A percentile compares a stretch with the other conserved stretches of the same genome.
Evolutionary conservation across 441 rosid genomes (phyloP).

Genomic region (Arabidopsis lyrata): DNA sequence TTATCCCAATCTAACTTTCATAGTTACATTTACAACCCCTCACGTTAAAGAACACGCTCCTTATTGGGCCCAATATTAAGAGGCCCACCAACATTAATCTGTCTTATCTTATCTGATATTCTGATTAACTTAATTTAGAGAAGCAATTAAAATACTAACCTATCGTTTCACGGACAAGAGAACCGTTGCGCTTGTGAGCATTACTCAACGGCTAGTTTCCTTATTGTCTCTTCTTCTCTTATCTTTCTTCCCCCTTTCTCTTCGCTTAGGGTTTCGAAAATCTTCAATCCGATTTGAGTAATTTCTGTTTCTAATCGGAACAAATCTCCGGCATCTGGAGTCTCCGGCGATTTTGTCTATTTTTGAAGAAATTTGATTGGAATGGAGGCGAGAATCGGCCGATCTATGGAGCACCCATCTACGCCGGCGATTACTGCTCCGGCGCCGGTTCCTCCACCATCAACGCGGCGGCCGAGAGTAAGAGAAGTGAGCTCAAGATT

Average conservation of each 20-base stretch:
- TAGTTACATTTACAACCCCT: background rate
- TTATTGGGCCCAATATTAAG: constrained; percentile 21
- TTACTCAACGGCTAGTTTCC: constrained; percentile 24
- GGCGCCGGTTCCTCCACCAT: constrained; percentile 53
- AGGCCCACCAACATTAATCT: constrained; percentile 28
- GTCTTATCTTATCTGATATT: background rate
- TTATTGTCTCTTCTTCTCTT: constrained; percentile 20
- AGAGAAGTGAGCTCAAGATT: constrained; percentile 87
- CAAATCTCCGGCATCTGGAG: background rate
- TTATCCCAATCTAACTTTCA: background rate
- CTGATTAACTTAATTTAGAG: background rate
- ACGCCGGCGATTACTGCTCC: constrained; percentile 28
- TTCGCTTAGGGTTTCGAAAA: background rate
- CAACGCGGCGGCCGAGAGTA: constrained; percentile 73
- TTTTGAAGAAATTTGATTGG: constrained; percentile 8
- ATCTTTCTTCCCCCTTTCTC: constrained; percentile 1
- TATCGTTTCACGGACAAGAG: constrained; percentile 32
- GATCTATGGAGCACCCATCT: constrained; percentile 21
- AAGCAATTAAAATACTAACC: background rate
- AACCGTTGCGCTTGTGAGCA: constrained; percentile 36
- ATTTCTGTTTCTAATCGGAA: constrained; percentile 1
- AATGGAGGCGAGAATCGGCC: constrained; percentile 32
- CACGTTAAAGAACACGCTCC: background rate
- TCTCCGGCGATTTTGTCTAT: background rate
- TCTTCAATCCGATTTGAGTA: background rate